Base-by-base conservation (phyloP, 1,284 basidiomycete species). In the Ceratobasidium sp. region DNA sequence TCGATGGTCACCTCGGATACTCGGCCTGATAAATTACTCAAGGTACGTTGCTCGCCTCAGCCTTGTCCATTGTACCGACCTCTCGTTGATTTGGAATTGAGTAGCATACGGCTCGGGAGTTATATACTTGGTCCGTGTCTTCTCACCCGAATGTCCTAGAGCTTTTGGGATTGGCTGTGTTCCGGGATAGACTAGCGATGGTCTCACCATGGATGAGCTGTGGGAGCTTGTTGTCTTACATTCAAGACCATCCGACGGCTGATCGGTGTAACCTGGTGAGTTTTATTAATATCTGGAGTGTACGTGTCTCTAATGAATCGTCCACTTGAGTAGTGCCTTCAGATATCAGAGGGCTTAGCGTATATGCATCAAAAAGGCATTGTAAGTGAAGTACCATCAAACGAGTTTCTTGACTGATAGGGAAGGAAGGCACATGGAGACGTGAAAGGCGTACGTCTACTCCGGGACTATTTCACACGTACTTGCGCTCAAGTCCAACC, bases 361-460 rank as follows among this genome's bases (percentile, higher is more conserved):
- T 72, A 72, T 60, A 72, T 72, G 56, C 67, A 72, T 36, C 24
- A 57, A 14, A 15, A 56, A 22, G 67, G 67, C 27, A 36, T 72
- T 8, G 67, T 72, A 27, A 60, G 54, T 48, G 33, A 22, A 31
- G 45, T n/a, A 31, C 7, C 11, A 7, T 7, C 1, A 41, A 8
- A 47, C 19, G 2, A 44, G 3, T 27, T 5, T 9, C 9, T 6
- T 27, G 22, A 27, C 22, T 45, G 15, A 62, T 41, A 5, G 15
- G 6, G 31, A 17, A 19, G 22, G 31, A 17, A 72, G 67, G 67
- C 67, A 1, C 67, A 72, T 22, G 67, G 67, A n/a, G 67, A 72
- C 50, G 56, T 72, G 27, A 72, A 72, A 36, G 67, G 67, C 11
- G 67, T 72, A 60, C 11, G 57, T 47, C 36, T 27, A 4, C 14